Conservation (phyloP, 2,329 filamentous ascomycete species). For the Geosmithia putterillii region DNA sequence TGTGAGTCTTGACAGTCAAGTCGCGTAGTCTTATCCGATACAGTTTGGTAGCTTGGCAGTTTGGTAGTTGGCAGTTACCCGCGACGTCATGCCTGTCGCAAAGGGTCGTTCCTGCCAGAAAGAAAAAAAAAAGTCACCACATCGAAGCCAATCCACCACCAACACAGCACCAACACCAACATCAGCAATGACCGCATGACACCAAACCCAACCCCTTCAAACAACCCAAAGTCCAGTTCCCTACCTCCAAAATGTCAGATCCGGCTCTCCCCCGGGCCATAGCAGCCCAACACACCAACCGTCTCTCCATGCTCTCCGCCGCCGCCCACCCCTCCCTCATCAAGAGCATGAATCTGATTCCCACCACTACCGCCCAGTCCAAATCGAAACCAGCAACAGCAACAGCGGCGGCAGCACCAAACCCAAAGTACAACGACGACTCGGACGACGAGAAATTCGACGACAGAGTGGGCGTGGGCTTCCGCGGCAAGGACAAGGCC, state of each 20-base stretch:
- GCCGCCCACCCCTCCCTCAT: slow-evolving; percentile 21
- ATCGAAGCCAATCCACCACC: no score
- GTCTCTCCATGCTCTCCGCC: slow-evolving; percentile 23
- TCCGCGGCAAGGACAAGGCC: slow-evolving; percentile 17
- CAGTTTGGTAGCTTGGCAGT: no score
- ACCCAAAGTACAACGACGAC: not conserved
- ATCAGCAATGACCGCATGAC: no score
- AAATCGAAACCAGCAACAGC: slow-evolving; percentile 1
- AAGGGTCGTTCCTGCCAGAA: no score
- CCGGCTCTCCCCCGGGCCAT: not conserved
- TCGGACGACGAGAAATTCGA: slow-evolving; percentile 13
- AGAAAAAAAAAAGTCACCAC: no score
- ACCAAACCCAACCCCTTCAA: not conserved
- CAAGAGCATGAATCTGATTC: slow-evolving; percentile 12
- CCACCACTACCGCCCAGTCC: slow-evolving; percentile 3
- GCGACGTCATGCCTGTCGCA: no score
- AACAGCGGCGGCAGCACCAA: not conserved
- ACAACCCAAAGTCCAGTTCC: not conserved
- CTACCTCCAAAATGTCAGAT: not conserved
- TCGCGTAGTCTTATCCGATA: no score
- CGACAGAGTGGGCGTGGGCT: slow-evolving; percentile 9
- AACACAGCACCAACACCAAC: no score
- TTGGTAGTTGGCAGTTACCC: no score
- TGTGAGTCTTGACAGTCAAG: no score
- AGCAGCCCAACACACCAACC: slow-evolving; percentile 19